Conservation (phyloP, 129 eudicot species). For the Pittosporum tobira region DNA sequence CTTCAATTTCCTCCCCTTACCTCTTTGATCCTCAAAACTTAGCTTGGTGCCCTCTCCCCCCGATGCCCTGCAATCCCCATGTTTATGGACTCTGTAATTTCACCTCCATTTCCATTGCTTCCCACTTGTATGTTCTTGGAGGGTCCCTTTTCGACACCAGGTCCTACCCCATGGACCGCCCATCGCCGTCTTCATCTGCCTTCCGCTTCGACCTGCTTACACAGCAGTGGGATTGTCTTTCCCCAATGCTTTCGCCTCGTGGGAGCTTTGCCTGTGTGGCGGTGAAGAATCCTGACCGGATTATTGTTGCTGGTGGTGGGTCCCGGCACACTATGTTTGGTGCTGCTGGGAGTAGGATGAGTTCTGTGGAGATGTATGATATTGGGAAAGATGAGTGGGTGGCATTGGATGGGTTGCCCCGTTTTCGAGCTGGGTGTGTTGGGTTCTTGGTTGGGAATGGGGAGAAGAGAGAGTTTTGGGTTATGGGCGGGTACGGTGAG, state of each 20-base stretch:
- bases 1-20: constrained; percentile 56
- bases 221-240: constrained; percentile 39
- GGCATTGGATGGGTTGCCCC: constrained; percentile 62
- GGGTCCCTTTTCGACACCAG: constrained; percentile 91
- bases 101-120: constrained; percentile 34
- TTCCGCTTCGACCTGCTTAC: constrained; percentile 44
- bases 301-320: constrained; percentile 92
- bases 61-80: constrained; percentile 85
- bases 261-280: constrained; percentile 87
- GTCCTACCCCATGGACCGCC: constrained; percentile 72
- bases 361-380: constrained; percentile 81
- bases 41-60: constrained; percentile 73
- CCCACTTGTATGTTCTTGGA: constrained; percentile 55
- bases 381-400: constrained; percentile 70
- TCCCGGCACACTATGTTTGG: constrained; percentile 78
- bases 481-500: constrained; percentile 96
- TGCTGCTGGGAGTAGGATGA: constrained; percentile 88
- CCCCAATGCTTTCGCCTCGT: constrained; percentile 68
- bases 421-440: constrained; percentile 83
- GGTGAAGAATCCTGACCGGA: constrained; percentile 25
- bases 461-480: constrained; percentile 70
- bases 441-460: constrained; percentile 61
- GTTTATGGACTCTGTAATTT: constrained; percentile 75
- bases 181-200: constrained; percentile 40
- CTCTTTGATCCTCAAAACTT: constrained; percentile 56